These are phyloP conservation scores for Xylaria sp. DNA, from an alignment of 2,329 filamentous ascomycete genomes.

Conservation along the genomic window DNA sequence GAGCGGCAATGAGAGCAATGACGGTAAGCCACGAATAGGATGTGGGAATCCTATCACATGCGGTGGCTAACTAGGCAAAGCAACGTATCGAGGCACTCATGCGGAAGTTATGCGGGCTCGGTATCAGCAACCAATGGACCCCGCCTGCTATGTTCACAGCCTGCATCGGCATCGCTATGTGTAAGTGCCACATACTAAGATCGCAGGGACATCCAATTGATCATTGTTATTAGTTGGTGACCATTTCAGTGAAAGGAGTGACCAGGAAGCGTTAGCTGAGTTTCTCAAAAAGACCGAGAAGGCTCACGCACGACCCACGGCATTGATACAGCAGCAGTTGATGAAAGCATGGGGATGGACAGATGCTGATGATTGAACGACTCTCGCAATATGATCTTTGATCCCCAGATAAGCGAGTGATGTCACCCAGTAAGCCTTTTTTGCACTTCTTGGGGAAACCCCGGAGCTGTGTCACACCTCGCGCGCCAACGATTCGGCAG, in stretches of 20 bases:
- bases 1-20: slow-evolving; percentile 52
- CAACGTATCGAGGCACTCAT: slow-evolving; percentile 59
- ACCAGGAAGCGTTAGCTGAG: slow-evolving; percentile 60
- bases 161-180: slow-evolving; percentile 65
- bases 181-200: slow-evolving; percentile 45
- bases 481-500: background rate
- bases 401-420: background rate
- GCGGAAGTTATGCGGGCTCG: slow-evolving; percentile 67
- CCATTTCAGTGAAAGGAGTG: slow-evolving; percentile 56
- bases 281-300: slow-evolving; percentile 59
- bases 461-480: background rate
- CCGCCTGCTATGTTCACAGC: slow-evolving; percentile 67
- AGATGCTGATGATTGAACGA: slow-evolving; percentile 39
- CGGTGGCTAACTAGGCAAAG: slow-evolving; percentile 45
- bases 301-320: slow-evolving; percentile 64
- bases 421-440: background rate
- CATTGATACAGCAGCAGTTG: slow-evolving; percentile 58
- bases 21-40: slow-evolving; percentile 50
- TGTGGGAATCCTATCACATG: background rate
- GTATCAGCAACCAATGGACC: slow-evolving; percentile 64
- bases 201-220: slow-evolving; percentile 5
- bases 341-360: slow-evolving; percentile 62
- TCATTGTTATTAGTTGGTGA: slow-evolving; percentile 54
- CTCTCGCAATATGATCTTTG: background rate
- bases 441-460: slow-evolving; percentile 5